A percentile compares a stretch with the other conserved stretches of the same genome.
These are phyloP conservation scores for Hypoxylon fragiforme DNA, from an alignment of 495 filamentous ascomycete genomes.

Conservation along the genomic window DNA sequence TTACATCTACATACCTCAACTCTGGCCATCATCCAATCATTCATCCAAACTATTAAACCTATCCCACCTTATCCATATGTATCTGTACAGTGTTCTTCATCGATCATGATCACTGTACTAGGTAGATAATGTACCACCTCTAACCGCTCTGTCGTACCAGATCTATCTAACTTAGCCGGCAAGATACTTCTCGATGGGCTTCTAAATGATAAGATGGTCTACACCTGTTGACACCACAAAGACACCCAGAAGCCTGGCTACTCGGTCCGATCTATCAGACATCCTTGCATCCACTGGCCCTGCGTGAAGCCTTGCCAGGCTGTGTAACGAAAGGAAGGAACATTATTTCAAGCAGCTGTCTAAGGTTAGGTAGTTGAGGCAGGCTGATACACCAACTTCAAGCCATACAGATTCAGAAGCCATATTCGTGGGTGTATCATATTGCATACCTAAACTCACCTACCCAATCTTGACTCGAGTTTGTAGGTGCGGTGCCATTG, in stretches of 20 bases:
- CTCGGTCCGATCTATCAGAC: slow-evolving; percentile 35
- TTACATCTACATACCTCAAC: background rate
- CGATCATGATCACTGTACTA: slow-evolving; percentile 12
- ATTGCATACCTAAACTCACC: slow-evolving; percentile 2
- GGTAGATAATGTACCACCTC: too few species aligned
- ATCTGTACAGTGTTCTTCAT: slow-evolving; percentile 17
- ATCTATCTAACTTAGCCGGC: slow-evolving; percentile 11
- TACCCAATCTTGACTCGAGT: slow-evolving; percentile 11
- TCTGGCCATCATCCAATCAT: slow-evolving; percentile 6
- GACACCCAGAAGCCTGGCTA: slow-evolving; percentile 28
- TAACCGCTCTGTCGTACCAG: slow-evolving; percentile 20
- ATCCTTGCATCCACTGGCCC: slow-evolving; percentile 20
- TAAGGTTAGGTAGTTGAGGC: background rate
- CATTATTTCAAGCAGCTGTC: too few species aligned
- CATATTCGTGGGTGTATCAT: background rate
- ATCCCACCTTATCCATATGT: too few species aligned
- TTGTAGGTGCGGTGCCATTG: background rate
- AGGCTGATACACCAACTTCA: slow-evolving; percentile 9
- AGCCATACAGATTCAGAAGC: slow-evolving; percentile 1
- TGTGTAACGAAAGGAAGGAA: slow-evolving; percentile 27
- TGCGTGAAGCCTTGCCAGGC: slow-evolving; percentile 6
- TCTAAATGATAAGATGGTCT: slow-evolving; percentile 18
- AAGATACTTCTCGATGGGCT: slow-evolving; percentile 14
- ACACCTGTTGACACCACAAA: slow-evolving; percentile 11
- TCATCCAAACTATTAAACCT: background rate